A percentile compares a stretch with the other conserved stretches of the same genome.
These are phyloP conservation scores for Rutstroemia sp. DNA, from an alignment of 2,329 filamentous ascomycete species.

Conservation along the genomic window DNA sequence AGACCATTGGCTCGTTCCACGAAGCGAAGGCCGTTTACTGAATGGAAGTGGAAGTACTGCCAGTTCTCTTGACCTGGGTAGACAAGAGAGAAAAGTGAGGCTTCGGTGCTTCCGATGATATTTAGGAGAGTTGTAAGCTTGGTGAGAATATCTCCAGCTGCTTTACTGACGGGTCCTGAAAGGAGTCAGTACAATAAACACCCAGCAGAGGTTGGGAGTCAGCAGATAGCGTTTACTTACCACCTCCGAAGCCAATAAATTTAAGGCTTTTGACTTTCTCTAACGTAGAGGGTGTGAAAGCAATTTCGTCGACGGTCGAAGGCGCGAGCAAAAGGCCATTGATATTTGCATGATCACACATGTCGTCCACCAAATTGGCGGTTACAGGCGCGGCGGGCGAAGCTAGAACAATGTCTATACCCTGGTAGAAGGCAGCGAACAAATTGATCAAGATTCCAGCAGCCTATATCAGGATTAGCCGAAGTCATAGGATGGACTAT, in stretches of 20 bases:
- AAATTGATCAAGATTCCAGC: neutral
- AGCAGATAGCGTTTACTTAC: neutral
- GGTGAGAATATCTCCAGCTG: conserved; percentile 3
- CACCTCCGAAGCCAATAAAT: conserved; percentile 1
- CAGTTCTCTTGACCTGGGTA: neutral
- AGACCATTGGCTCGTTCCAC: neutral
- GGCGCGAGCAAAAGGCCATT: conserved; percentile 1
- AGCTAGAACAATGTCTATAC: neutral
- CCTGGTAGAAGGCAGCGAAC: neutral
- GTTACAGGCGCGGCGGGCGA: conserved; percentile 5
- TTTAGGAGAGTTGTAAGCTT: conserved; percentile 1
- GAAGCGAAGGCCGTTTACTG: neutral
- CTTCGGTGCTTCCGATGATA: conserved; percentile 6
- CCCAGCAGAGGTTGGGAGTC: neutral
- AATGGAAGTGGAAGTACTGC: conserved; percentile 5
- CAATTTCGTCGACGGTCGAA: conserved; percentile 6
- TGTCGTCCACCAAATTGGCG: neutral
- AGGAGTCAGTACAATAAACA: neutral
- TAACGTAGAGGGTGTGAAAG: neutral
- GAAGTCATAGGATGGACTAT: no score
- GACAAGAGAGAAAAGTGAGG: neutral
- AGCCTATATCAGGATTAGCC: neutral
- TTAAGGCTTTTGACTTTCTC: neutral
- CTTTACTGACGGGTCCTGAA: neutral
- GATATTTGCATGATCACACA: neutral